A percentile compares a stretch with the other conserved stretches of the same genome.
These are phyloP conservation scores for Rhodamnia rubescens DNA, from an alignment of 345 rosid genomes.

Conservation along the genomic window DNA sequence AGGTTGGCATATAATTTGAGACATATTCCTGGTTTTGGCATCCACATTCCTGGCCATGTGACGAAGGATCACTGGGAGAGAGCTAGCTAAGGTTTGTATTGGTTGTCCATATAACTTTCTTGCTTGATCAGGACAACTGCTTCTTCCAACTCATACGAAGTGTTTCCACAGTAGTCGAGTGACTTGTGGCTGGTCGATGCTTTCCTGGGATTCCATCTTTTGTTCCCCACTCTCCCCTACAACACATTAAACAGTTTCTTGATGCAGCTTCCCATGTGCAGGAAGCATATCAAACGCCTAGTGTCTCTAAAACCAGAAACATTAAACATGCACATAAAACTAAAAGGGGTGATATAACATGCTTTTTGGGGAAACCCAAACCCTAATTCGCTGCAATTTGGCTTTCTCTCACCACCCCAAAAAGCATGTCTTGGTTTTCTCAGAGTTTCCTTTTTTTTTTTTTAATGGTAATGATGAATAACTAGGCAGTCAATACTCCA, in stretches of 20 bases:
- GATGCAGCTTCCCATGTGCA: background rate
- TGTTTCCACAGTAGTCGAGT: background rate
- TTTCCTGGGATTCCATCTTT: background rate
- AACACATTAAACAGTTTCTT: background rate
- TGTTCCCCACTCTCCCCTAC: background rate
- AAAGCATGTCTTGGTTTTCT: background rate
- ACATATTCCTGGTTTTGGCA: background rate
- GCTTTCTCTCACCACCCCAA: background rate
- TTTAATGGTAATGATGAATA: background rate
- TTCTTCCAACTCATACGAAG: background rate
- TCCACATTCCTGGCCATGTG: background rate
- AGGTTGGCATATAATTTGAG: background rate
- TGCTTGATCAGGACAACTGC: background rate
- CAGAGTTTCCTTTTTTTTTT: background rate
- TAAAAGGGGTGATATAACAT: background rate
- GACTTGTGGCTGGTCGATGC: background rate
- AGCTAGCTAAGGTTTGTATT: background rate
- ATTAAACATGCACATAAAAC: background rate
- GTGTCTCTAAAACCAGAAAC: background rate
- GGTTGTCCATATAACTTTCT: background rate
- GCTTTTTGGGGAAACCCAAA: conserved; percentile 1
- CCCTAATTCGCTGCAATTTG: background rate
- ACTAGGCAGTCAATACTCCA: background rate
- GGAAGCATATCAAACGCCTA: background rate
- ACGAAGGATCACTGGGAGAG: background rate